Evolutionary conservation across 495 filamentous ascomycete species (phyloP).

Genomic region (Penicillium coffeae): DNA sequence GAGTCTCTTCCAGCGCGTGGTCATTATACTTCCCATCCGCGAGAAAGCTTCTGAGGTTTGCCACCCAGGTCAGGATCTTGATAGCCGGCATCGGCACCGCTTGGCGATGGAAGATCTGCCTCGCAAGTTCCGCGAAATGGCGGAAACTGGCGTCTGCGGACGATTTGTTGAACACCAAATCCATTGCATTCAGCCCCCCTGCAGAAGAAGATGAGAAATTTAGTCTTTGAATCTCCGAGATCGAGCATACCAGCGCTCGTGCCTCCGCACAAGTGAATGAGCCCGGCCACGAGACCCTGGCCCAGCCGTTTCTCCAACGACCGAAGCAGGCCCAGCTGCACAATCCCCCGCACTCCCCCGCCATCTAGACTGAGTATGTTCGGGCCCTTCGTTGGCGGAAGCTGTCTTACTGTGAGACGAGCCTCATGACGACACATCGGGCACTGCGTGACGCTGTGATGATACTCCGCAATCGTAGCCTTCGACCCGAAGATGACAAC

Average conservation of each 20-base stretch:
- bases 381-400: conserved; percentile 43
- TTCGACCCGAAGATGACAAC: conserved; percentile 18
- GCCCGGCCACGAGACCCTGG: conserved; percentile 30
- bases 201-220: too few species aligned
- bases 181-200: conserved; percentile 3
- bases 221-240: background rate
- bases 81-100: too few species aligned
- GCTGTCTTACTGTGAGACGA: conserved; percentile 16
- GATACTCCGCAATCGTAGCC: conserved; percentile 10
- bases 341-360: conserved; percentile 48
- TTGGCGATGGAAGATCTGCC: conserved; percentile 1
- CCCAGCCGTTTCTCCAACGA: conserved; percentile 40
- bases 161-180: conserved; percentile 1
- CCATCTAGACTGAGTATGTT: conserved; percentile 57
- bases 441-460: conserved; percentile 19
- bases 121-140: conserved; percentile 10
- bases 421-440: conserved; percentile 33
- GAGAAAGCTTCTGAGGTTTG: background rate
- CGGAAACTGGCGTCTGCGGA: conserved; percentile 7
- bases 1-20: background rate
- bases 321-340: conserved; percentile 43
- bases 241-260: conserved; percentile 44
- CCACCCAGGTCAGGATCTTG: background rate
- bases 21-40: conserved; percentile 10
- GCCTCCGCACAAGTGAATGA: conserved; percentile 52